Conservation (phyloP, 2,329 filamentous ascomycete species). For the Biscogniauxia marginata region DNA sequence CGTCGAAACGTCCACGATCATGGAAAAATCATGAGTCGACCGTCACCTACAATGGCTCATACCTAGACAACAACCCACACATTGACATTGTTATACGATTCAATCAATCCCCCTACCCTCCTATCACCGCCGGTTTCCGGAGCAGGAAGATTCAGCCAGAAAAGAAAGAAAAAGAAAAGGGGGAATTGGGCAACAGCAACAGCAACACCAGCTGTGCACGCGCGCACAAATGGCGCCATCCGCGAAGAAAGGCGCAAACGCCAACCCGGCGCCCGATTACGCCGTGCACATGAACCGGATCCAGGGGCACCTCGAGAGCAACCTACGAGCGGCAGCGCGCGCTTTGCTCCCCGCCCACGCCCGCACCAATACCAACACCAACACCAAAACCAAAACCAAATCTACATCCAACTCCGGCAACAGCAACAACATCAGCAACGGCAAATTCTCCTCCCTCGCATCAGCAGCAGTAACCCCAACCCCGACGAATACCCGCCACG, state of each 20-base stretch:
- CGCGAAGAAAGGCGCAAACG: constrained; percentile 17
- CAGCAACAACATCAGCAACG: constrained; percentile 4
- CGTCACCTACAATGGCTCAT: too few relatives aligned
- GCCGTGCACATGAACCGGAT: constrained; percentile 31
- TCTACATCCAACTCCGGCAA: neutral
- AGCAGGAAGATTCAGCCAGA: too few relatives aligned
- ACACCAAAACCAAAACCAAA: constrained; percentile 1
- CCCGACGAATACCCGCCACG: constrained; percentile 5
- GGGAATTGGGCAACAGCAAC: too few relatives aligned
- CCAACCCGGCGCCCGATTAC: constrained; percentile 33
- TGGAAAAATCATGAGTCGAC: too few relatives aligned
- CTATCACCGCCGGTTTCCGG: too few relatives aligned
- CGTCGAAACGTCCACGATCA: too few relatives aligned
- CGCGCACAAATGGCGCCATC: constrained; percentile 1
- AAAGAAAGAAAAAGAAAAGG: too few relatives aligned
- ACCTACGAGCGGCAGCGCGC: constrained; percentile 15
- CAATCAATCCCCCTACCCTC: too few relatives aligned
- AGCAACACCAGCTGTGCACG: too few relatives aligned
- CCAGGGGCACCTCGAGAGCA: constrained; percentile 25
- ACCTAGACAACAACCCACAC: too few relatives aligned
- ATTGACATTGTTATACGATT: too few relatives aligned
- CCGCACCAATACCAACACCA: constrained; percentile 3
- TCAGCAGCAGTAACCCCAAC: constrained; percentile 2
- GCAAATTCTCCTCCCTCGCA: constrained; percentile 17
- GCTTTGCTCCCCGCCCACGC: constrained; percentile 9